Base-by-base conservation (phyloP, 148 eudicot species). In the Chenopodium suecicum region DNA sequence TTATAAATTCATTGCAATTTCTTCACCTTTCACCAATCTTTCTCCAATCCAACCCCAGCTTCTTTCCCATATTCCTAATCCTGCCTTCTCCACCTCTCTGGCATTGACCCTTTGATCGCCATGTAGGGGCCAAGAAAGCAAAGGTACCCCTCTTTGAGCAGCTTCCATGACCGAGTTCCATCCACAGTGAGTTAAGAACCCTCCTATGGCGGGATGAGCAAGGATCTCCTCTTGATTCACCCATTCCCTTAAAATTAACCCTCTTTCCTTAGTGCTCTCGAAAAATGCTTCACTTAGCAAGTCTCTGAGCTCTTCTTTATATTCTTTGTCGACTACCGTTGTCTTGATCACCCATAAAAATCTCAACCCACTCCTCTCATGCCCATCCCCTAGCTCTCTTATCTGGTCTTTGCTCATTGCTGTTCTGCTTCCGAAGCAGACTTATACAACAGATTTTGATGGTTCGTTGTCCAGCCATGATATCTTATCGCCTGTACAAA, bases 71-170 rank as follows among this genome's bases (percentile, higher is more conserved):
- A 90, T 5, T 54, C 91, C 93, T 68, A 90, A 23, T 65, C 91
- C 90, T 2, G 84, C 86, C 34, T 54, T 85, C 87, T 80, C 89
- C 76, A 80, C 89, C 80, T 88, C 91, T 74, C 78, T 84, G 0
- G 93, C 92, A 29, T 88, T 89, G 70, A 90, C 85, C 85, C 78
- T 86, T 70, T 90, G 93, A 66, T 92, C 93, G 4, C 90, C 91
- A 9, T 90, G 89, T 27, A 67, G 69, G 0, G 93, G 90, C 94
- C 94, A 90, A 0, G 87, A 88, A 73, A 91, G 46, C 37, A 89
- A 16, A 0, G 89, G 92, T 2, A 88, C 75, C 25, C 90, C 90
- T 0, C 52, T 9, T 0, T 58, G 17, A 27, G 87, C 84, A 0
- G 90, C 86, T 63, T 91, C 91, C 64, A 48, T 48, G 52, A 48